Percentiles rank a stretch among this genome's conserved stretches.
Evolutionary conservation across 2,329 filamentous ascomycete species (phyloP).

Genomic region (Hymenoscyphus fraxineus): DNA sequence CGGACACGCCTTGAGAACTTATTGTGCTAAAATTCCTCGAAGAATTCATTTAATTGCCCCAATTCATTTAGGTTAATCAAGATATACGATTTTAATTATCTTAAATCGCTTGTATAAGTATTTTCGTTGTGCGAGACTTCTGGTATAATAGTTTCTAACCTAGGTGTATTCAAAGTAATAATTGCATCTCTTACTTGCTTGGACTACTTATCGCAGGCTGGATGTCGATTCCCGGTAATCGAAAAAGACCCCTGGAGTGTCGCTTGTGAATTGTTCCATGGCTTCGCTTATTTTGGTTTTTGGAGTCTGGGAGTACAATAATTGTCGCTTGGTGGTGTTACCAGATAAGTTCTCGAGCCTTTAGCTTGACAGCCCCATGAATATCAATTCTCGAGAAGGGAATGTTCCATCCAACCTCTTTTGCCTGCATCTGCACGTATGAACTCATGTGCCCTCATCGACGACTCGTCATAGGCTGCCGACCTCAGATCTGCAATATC

Average conservation of each 20-base stretch:
- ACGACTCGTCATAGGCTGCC: not conserved
- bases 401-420: not conserved
- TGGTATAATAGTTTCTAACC: too few species aligned
- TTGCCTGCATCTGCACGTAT: not conserved
- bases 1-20: too few species aligned
- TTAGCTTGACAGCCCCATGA: not conserved
- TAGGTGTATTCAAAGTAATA: too few species aligned
- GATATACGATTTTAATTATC: too few species aligned
- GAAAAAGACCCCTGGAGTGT: not conserved
- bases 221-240: not conserved
- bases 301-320: not conserved
- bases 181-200: not conserved
- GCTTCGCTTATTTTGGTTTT: not conserved
- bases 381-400: not conserved
- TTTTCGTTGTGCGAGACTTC: too few species aligned
- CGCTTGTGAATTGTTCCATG: not conserved
- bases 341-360: not conserved
- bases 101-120: too few species aligned
- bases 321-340: not conserved
- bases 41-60: too few species aligned
- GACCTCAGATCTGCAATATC: slow-evolving; percentile 9
- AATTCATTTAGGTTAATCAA: too few species aligned
- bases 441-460: not conserved
- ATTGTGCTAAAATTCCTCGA: too few species aligned
- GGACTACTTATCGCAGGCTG: not conserved